These are phyloP conservation scores for Daedaleopsis nitida DNA, from an alignment of 768 basidiomycete genomes.

Conservation along the genomic window DNA sequence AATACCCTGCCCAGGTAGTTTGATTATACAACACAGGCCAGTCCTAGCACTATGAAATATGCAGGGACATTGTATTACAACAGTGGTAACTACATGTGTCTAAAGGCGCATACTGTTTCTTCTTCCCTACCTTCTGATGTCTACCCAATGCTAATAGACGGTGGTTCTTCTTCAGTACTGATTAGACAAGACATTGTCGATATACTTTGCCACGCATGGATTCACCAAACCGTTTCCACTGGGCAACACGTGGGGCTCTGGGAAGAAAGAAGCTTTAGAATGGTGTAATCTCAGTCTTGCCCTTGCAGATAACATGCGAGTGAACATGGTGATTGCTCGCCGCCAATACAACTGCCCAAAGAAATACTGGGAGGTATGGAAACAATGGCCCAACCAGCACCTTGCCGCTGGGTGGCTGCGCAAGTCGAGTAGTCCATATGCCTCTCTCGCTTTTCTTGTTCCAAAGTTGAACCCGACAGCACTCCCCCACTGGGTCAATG, in stretches of 20 bases:
- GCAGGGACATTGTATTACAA: too few relatives aligned
- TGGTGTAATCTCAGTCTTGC: not conserved
- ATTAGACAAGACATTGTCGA: too few relatives aligned
- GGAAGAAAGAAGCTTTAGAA: not conserved
- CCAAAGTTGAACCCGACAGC: constrained; percentile 11
- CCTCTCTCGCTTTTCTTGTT: constrained; percentile 1
- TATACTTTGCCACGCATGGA: too few relatives aligned
- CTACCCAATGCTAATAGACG: too few relatives aligned
- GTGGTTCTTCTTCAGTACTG: too few relatives aligned
- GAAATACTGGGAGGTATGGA: constrained; percentile 4
- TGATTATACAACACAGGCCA: too few relatives aligned
- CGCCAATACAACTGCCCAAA: not conserved
- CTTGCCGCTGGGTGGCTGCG: constrained; percentile 47
- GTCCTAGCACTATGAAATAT: too few relatives aligned
- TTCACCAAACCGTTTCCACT: not conserved
- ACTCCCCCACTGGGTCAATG: constrained; percentile 25
- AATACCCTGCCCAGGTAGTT: too few relatives aligned
- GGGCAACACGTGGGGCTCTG: not conserved
- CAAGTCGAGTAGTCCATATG: constrained; percentile 32
- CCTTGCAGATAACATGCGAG: not conserved
- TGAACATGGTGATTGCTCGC: not conserved
- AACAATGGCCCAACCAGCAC: constrained; percentile 27
- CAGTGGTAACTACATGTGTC: too few relatives aligned
- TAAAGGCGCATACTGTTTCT: too few relatives aligned
- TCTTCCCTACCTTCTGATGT: not conserved